Evolutionary conservation across 1,284 basidiomycete genomes (phyloP), one percentile per base, ranked within the genome.

Genomic region (Mixia osmundae): DNA sequence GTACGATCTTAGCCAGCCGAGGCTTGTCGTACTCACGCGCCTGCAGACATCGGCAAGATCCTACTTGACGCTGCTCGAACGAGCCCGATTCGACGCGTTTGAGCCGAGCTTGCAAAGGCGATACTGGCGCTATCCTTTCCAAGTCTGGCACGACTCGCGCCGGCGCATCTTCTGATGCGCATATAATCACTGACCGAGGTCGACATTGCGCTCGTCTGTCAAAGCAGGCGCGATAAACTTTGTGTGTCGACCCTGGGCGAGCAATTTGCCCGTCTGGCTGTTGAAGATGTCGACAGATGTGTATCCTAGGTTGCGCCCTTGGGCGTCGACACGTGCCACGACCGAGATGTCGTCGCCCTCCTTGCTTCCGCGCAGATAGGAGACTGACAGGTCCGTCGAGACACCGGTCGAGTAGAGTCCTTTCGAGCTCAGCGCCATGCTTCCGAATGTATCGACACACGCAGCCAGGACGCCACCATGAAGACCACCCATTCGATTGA

Each of bases 151-250:
- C n/a, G n/a, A n/a, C n/a, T n/a, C n/a, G n/a, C n/a, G n/a, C n/a
- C n/a, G n/a, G n/a, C n/a, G n/a, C n/a, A n/a, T n/a, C n/a, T n/a
- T n/a, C n/a, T n/a, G n/a, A n/a, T n/a, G n/a, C n/a, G n/a, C n/a
- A n/a, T n/a, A n/a, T n/a, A n/a, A n/a, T n/a, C n/a, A n/a, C n/a
- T n/a, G n/a, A n/a, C n/a, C n/a, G n/a, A n/a, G n/a, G n/a, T n/a
- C n/a, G n/a, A n/a, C n/a, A n/a, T n/a, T n/a, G n/a, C n/a, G n/a
- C n/a, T n/a, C n/a, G n/a, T n/a, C n/a, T n/a, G n/a, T n/a, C n/a
- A n/a, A n/a, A n/a, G n/a, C n/a, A n/a, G n/a, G n/a, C n/a, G n/a
- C 77, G 40, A 87, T 64, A 47, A 78, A 85, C 55, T 87, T 87
- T 5, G 79, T 87, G 51, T 87, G 80, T 8, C 51, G 46, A 7